Percentiles rank a stretch among this genome's conserved stretches.
phyloP scores from a whole-genome alignment of 306 rosid genomes.

The Arachis stenosperma region DNA sequence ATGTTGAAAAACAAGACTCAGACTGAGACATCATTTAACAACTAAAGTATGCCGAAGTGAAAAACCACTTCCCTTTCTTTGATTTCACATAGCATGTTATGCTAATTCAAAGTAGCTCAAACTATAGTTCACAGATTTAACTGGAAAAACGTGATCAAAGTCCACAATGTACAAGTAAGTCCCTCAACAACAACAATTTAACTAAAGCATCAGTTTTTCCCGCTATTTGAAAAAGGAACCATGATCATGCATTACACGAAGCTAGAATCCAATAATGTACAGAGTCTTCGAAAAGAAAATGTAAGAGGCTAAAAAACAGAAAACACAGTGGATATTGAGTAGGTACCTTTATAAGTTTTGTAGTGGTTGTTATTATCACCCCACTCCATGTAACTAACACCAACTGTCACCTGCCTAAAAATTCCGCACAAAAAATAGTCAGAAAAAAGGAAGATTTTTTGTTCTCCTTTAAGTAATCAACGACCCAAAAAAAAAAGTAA shows the following conservation, averaged over 20 bases:
- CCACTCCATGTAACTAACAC: slow-evolving; percentile 82
- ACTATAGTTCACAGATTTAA: slow-evolving; percentile 16
- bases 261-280: background rate
- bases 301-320: background rate
- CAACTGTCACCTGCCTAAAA: slow-evolving; percentile 50
- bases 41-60: background rate
- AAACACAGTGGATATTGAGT: too few relatives aligned
- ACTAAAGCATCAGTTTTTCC: too few relatives aligned
- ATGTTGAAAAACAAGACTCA: background rate
- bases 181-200: background rate
- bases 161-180: background rate
- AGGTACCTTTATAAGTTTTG: slow-evolving; percentile 72
- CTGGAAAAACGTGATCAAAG: background rate
- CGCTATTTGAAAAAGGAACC: background rate
- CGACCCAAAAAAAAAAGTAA: background rate
- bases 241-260: slow-evolving; percentile 1
- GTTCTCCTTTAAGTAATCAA: background rate
- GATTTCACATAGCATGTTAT: background rate
- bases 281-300: slow-evolving; percentile 12
- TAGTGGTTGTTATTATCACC: slow-evolving; percentile 52
- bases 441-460: background rate
- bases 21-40: background rate
- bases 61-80: slow-evolving; percentile 17
- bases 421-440: slow-evolving; percentile 13
- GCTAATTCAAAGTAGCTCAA: background rate